Evolutionary conservation across 768 basidiomycete species (phyloP).

Genomic region (Rubroboletus pulcherrimus): DNA sequence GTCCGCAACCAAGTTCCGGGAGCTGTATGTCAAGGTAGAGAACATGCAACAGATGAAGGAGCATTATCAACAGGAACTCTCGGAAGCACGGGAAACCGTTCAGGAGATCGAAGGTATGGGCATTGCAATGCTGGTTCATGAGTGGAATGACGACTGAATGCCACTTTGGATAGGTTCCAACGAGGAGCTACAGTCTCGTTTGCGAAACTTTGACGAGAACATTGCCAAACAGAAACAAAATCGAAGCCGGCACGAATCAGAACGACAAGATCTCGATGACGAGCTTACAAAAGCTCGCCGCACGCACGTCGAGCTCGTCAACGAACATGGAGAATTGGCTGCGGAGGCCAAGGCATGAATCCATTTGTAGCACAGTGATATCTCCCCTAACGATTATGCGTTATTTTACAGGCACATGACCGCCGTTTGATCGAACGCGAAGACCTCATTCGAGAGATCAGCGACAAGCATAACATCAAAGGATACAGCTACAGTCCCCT

Average conservation of each 20-base stretch:
- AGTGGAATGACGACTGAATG: background rate
- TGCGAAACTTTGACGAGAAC: constrained; percentile 58
- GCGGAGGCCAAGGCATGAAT: constrained; percentile 69
- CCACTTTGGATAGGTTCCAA: constrained; percentile 52
- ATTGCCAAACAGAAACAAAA: constrained; percentile 49
- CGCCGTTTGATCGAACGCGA: constrained; percentile 69
- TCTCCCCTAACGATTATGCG: background rate
- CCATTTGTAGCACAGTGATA: background rate
- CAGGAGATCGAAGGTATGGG: constrained; percentile 59
- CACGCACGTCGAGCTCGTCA: constrained; percentile 53
- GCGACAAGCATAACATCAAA: constrained; percentile 63
- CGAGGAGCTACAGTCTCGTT: constrained; percentile 58
- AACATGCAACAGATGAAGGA: constrained; percentile 57
- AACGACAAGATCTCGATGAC: constrained; percentile 60
- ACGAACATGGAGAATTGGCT: constrained; percentile 61
- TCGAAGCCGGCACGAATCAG: constrained; percentile 44
- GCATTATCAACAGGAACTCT: constrained; percentile 59
- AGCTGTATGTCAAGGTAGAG: constrained; percentile 72
- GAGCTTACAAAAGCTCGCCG: constrained; percentile 47
- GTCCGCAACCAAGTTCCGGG: constrained; percentile 78
- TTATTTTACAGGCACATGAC: constrained; percentile 59
- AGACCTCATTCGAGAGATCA: constrained; percentile 64
- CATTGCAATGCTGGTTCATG: background rate
- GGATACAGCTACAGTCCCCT: constrained; percentile 71
- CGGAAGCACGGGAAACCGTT: constrained; percentile 58